Conservation (phyloP, 2,329 filamentous ascomycete genomes). For the Fusarium sacchari region DNA sequence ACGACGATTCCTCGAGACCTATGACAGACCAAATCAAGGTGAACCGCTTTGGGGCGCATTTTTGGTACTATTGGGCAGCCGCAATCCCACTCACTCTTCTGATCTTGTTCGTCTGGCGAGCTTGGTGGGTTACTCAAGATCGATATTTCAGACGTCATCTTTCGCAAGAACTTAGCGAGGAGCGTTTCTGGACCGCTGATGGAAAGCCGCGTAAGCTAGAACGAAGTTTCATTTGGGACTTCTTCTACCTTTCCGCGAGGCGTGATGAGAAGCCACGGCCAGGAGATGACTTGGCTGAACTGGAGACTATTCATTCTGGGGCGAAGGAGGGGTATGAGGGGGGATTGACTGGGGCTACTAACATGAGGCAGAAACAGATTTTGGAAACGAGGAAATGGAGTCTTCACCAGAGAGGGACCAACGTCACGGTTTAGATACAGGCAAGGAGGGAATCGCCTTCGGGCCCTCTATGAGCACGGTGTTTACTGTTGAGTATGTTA, state of each 20-base stretch:
- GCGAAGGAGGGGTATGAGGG: conserved; percentile 20
- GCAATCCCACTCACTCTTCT: conserved; percentile 55
- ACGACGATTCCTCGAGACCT: neutral
- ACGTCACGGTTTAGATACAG: conserved; percentile 10
- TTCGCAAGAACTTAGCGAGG: conserved; percentile 58
- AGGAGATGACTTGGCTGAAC: conserved; percentile 26
- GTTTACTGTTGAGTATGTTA: neutral
- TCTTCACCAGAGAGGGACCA: conserved; percentile 24
- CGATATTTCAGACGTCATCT: conserved; percentile 58
- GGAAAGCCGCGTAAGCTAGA: conserved; percentile 55
- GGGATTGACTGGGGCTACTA: conserved; percentile 10
- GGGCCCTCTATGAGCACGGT: neutral
- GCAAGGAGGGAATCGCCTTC: neutral
- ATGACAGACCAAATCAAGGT: conserved; percentile 18
- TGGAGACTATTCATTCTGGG: conserved; percentile 33
- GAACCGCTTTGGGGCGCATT: conserved; percentile 50
- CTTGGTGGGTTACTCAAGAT: conserved; percentile 60
- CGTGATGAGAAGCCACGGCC: conserved; percentile 44
- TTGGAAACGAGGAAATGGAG: conserved; percentile 40
- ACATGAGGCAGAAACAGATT: conserved; percentile 38
- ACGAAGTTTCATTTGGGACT: conserved; percentile 55
- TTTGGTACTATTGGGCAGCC: conserved; percentile 60
- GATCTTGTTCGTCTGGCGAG: conserved; percentile 56
- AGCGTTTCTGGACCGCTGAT: conserved; percentile 59
- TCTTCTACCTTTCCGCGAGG: conserved; percentile 54